A percentile compares a stretch with the other conserved stretches of the same genome.
Conservation (phyloP, 192 early-diverging fungal species). For the Geosiphon pyriformis region DNA sequence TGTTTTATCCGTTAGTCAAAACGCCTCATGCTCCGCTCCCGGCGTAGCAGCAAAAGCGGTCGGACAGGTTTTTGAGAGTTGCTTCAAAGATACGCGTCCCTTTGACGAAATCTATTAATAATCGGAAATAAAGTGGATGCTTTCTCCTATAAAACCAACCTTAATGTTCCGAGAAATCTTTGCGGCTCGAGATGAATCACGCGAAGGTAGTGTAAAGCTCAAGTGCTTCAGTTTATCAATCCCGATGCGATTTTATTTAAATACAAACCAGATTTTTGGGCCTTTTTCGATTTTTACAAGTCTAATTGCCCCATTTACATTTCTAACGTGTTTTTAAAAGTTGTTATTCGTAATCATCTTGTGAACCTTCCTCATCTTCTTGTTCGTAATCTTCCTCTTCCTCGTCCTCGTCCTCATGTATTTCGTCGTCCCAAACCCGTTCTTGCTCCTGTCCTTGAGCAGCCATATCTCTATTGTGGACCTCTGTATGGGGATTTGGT, state of each 20-base stretch:
- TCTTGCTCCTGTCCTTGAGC: conserved; percentile 3
- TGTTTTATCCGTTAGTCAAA: conserved; percentile 67
- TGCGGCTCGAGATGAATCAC: too few relatives aligned
- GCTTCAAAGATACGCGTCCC: conserved; percentile 91
- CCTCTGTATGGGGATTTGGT: too few relatives aligned
- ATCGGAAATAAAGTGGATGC: neutral
- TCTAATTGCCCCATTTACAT: neutral
- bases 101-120: conserved; percentile 89
- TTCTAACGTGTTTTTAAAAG: neutral
- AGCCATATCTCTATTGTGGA: neutral
- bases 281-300: neutral
- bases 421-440: neutral
- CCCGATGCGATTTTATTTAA: too few relatives aligned
- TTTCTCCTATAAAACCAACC: too few relatives aligned
- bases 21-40: conserved; percentile 66
- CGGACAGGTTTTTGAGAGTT: conserved; percentile 79
- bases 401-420: neutral
- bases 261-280: too few relatives aligned
- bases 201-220: too few relatives aligned
- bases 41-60: conserved; percentile 84
- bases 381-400: conserved; percentile 5
- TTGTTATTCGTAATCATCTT: neutral
- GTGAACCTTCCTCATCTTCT: conserved; percentile 12
- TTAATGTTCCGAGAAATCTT: too few relatives aligned
- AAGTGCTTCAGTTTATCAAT: too few relatives aligned